Base-by-base conservation (phyloP, 169 alveolate species). In the Cryptosporidium viatorum region DNA sequence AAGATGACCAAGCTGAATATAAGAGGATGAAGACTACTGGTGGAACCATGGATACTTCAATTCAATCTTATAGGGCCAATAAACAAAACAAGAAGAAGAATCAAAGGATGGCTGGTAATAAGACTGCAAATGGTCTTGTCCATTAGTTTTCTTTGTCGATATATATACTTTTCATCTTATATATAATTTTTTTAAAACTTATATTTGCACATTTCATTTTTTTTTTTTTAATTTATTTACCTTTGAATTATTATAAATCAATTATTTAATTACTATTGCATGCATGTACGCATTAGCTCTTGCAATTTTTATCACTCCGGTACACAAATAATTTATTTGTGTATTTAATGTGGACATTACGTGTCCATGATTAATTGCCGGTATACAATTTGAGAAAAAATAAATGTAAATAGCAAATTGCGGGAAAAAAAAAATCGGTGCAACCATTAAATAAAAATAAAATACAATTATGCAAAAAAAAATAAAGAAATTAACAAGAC, bases 31-130 rank as follows among this genome's bases (percentile, higher is more conserved):
- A 91, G 69, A 91, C 93, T 23, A 91, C 92, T 1, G 92, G 93
- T 1, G 93, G 92, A 55, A 85, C 92, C 7, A 91, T 91, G 93
- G 93, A 91, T 73, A 91, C 93, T 45, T 91, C 93, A 14, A 51
- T 91, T 18, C 71, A 70, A 58, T 60, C 91, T 55, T 91, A 91
- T 39, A 70, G 93, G 18, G 84, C 93, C n/a, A 70, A 71, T 45
- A 91, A 91, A 58, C 39, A 71, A 43, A 37, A 31, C 48, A 91
- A 91, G 85, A 91, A 91, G 70, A 48, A 43, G 9, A 80, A 80
- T 62, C 43, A 50, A 52, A 68, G 85, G 18, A 71, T 84, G 93
- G 93, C 85, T 51, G 92, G 92, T 16, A 86, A 86, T 21, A 45
- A 43, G 9, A 86, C 92, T 8, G 92, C 71, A 3, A 80, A 29